These are phyloP conservation scores for Atkinsonella texensis DNA, from an alignment of 2,329 filamentous ascomycete genomes.

Conservation along the genomic window DNA sequence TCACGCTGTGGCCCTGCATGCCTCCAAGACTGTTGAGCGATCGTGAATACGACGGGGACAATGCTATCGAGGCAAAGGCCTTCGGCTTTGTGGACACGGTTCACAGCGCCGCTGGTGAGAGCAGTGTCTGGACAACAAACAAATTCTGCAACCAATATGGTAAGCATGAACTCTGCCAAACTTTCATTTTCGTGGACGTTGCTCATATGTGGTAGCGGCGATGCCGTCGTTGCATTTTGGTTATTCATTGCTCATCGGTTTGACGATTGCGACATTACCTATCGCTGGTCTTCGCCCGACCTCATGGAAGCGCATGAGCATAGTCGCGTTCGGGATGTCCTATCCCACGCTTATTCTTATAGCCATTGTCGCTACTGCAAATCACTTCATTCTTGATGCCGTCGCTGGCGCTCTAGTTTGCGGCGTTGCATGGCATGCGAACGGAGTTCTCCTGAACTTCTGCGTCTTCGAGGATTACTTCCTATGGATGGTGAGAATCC, in stretches of 20 bases:
- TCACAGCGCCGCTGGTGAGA: constrained; percentile 35
- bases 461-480: constrained; percentile 57
- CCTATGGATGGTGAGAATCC: constrained; percentile 47
- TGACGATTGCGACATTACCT: constrained; percentile 56
- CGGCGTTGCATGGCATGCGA: constrained; percentile 47
- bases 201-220: constrained; percentile 36
- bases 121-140: constrained; percentile 55
- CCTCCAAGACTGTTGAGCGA: constrained; percentile 48
- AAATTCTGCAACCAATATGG: constrained; percentile 67
- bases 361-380: constrained; percentile 60
- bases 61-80: constrained; percentile 46
- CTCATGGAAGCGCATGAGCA: constrained; percentile 35
- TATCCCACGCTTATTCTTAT: constrained; percentile 55
- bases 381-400: constrained; percentile 62
- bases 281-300: constrained; percentile 40
- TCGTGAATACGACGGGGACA: constrained; percentile 38
- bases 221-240: constrained; percentile 70
- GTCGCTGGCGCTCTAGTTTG: constrained; percentile 57
- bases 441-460: constrained; percentile 47
- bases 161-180: constrained; percentile 17
- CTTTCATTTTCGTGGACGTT: background rate
- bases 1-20: constrained; percentile 54
- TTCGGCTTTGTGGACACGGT: constrained; percentile 52
- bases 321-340: constrained; percentile 38
- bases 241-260: constrained; percentile 60